phyloP scores from a whole-genome alignment of 1,284 basidiomycete genomes.

The Cerioporus squamosus region DNA sequence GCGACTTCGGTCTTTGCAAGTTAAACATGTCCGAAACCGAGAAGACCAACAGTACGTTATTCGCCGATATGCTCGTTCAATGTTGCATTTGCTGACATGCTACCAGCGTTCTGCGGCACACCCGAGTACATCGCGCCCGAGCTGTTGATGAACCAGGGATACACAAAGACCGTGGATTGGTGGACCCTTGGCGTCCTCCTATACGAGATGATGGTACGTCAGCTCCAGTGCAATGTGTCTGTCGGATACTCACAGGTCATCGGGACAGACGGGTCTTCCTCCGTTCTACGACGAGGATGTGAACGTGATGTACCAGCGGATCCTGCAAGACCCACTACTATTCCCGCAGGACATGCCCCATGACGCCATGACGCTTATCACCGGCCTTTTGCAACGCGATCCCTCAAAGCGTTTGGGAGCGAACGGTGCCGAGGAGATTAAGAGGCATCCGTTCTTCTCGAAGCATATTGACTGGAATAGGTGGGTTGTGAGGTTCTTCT shows the following conservation, averaged over 20 bases:
- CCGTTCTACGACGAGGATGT: constrained; percentile 99
- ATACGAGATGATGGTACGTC: constrained; percentile 94
- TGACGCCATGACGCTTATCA: constrained; percentile 91
- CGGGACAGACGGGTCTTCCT: constrained; percentile 85
- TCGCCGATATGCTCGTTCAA: background rate
- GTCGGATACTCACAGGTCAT: background rate
- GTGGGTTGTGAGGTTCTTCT: constrained; percentile 40
- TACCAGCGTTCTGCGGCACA: constrained; percentile 95
- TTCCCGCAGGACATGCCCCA: constrained; percentile 91
- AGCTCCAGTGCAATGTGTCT: background rate
- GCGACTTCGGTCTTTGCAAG: constrained; percentile 99
- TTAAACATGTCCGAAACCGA: constrained; percentile 98
- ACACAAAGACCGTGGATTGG: constrained; percentile 99
- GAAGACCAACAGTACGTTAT: constrained; percentile 89
- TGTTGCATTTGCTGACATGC: constrained; percentile 5
- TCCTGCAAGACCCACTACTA: constrained; percentile 90
- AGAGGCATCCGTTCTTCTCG: constrained; percentile 94
- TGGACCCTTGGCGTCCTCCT: constrained; percentile 98
- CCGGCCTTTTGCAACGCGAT: constrained; percentile 88
- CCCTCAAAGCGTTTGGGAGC: constrained; percentile 85
- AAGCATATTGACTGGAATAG: constrained; percentile 92
- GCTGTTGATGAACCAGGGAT: constrained; percentile 94
- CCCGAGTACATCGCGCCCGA: constrained; percentile 98
- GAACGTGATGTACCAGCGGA: constrained; percentile 98
- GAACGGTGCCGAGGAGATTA: constrained; percentile 96